Evolutionary conservation across 192 early-diverging fungal species (phyloP), one percentile per base, ranked within the genome.

Genomic region (Piromyces finnis): DNA sequence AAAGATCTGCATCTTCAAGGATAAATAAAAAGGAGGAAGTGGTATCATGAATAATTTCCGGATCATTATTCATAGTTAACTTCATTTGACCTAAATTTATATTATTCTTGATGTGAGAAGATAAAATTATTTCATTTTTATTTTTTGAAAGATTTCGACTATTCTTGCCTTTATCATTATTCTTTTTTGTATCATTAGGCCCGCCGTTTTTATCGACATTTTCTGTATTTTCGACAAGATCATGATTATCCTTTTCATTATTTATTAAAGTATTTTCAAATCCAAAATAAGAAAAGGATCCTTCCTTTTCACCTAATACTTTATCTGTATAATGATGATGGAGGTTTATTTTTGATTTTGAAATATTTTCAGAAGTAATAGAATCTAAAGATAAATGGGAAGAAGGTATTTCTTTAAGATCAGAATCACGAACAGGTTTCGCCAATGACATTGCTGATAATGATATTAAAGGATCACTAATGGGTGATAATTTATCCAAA

Each of bases 1-100:
- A 89, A 12, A 89, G 81, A 37, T 82, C 82, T 7, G 39, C 27
- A 35, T 85, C 78, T 51, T 51, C 41, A 3, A 51, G 14, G 2
- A 51, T 18, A 51, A 51, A 22, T 5, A 51, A 17, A 51, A 5
- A 51, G 3, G 41, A 22, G 2, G 41, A 51, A 22, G 41, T 5
- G 2, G 15, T 22, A 51, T 51, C 41, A 22, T 22, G 1, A 51
- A 51, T 51, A 22, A 51, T 22, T 1, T 51, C 41, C 2, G 15
- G 3, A 51, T 22, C 18, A 51, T 51, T 51, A 22, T 22, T 7
- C 17, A 51, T 17, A 51, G 2, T 51, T 17, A 18, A 51, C 2
- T 51, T 51, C 18, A 51, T 51, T 51, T 4, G 6, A 51, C 6
- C 4, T 22, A 51, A 37, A 14, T 15, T 14, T 37, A 1, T 14